phyloP scores from a whole-genome alignment of 2,329 filamentous ascomycete species.

The Hypocrella siamensis region DNA sequence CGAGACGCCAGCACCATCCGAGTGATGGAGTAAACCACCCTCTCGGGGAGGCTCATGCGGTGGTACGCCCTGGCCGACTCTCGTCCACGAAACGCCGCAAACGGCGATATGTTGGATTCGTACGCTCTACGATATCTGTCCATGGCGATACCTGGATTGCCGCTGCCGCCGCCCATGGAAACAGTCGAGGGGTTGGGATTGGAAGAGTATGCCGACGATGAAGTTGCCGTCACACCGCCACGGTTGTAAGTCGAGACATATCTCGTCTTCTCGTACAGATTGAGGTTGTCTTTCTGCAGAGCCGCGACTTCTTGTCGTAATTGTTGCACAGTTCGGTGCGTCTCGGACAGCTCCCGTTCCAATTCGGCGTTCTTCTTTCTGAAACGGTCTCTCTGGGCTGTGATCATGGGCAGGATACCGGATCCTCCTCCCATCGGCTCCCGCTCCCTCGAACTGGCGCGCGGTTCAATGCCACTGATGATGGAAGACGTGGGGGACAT shows the following conservation, averaged over 20 bases:
- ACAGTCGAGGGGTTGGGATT: slow-evolving; percentile 66
- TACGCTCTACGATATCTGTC: slow-evolving; percentile 86
- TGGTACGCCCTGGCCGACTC: slow-evolving; percentile 85
- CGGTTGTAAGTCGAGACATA: slow-evolving; percentile 92
- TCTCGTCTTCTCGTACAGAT: slow-evolving; percentile 91
- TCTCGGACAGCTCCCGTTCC: slow-evolving; percentile 76
- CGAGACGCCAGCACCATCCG: slow-evolving; percentile 81
- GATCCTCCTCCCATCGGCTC: slow-evolving; percentile 62
- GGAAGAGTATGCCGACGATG: slow-evolving; percentile 47
- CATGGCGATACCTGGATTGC: slow-evolving; percentile 47
- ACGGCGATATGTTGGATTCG: slow-evolving; percentile 88
- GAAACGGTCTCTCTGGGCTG: slow-evolving; percentile 93
- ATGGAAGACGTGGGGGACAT: slow-evolving; percentile 93
- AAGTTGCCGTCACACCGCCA: slow-evolving; percentile 41
- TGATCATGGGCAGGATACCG: slow-evolving; percentile 94
- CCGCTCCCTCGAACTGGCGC: slow-evolving; percentile 27
- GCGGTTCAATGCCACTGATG: slow-evolving; percentile 86
- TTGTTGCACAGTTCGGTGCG: slow-evolving; percentile 67
- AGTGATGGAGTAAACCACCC: slow-evolving; percentile 80
- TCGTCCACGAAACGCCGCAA: slow-evolving; percentile 86
- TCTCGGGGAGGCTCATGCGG: slow-evolving; percentile 81
- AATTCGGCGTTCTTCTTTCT: slow-evolving; percentile 89
- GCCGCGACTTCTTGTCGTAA: slow-evolving; percentile 82
- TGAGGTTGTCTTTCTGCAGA: slow-evolving; percentile 89
- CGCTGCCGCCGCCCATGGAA: slow-evolving; percentile 38